Evolutionary conservation across 805 yeast species (phyloP).

Genomic region (Ogataea degrootiae): DNA sequence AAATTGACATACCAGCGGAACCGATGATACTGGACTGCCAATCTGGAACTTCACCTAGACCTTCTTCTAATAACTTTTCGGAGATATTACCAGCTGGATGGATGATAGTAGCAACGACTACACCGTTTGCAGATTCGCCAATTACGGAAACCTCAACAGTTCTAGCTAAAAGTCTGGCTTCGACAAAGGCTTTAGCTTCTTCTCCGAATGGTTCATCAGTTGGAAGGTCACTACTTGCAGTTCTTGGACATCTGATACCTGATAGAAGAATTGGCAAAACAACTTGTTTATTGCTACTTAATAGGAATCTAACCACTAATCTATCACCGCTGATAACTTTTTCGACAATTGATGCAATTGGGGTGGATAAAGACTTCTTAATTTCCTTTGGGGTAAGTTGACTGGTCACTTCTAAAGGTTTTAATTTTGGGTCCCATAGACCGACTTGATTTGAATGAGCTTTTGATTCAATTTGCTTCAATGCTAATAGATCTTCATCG

Average conservation of each 20-base stretch:
- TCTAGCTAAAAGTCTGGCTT: slow-evolving; percentile 56
- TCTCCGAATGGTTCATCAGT: slow-evolving; percentile 58
- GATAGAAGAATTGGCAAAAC: slow-evolving; percentile 62
- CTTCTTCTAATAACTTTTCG: slow-evolving; percentile 59
- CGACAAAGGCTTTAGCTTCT: slow-evolving; percentile 61
- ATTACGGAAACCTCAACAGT: slow-evolving; percentile 51
- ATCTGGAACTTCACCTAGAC: slow-evolving; percentile 71
- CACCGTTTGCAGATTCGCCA: slow-evolving; percentile 60
- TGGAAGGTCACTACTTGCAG: slow-evolving; percentile 41
- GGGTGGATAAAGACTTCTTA: slow-evolving; percentile 34
- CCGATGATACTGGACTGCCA: slow-evolving; percentile 76
- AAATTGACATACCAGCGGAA: slow-evolving; percentile 50
- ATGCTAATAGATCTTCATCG: slow-evolving; percentile 34
- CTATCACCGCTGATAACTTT: slow-evolving; percentile 77
- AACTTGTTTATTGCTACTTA: slow-evolving; percentile 44
- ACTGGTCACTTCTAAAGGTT: slow-evolving; percentile 22
- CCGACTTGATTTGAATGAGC: slow-evolving; percentile 54
- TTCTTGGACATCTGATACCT: slow-evolving; percentile 70
- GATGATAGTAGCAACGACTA: slow-evolving; percentile 50
- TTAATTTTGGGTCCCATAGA: slow-evolving; percentile 41
- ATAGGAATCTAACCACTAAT: slow-evolving; percentile 52
- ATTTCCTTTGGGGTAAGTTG: slow-evolving; percentile 31
- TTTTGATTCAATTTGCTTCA: slow-evolving; percentile 38
- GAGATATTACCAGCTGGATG: slow-evolving; percentile 80
- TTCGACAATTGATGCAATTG: slow-evolving; percentile 61